phyloP scores from a whole-genome alignment of 2,329 filamentous ascomycete species.

The Epichloe elymi region DNA sequence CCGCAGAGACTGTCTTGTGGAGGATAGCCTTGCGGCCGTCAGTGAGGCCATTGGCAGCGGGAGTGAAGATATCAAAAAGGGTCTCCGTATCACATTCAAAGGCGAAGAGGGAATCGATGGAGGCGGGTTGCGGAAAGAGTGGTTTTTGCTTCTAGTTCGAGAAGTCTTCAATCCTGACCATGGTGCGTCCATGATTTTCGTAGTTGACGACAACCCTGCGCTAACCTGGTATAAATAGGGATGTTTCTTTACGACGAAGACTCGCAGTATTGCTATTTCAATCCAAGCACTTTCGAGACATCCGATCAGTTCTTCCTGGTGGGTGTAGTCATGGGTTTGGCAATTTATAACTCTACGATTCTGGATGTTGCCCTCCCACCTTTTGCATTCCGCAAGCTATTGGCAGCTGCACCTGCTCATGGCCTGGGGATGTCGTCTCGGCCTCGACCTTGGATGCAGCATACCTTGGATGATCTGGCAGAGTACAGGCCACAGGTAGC shows the following conservation, averaged over 20 bases:
- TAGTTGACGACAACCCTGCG: neutral
- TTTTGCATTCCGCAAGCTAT: constrained; percentile 78
- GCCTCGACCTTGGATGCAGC: constrained; percentile 50
- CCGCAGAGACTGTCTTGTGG: constrained; percentile 72
- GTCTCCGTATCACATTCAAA: constrained; percentile 68
- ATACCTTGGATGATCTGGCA: constrained; percentile 68
- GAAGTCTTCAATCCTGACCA: constrained; percentile 88
- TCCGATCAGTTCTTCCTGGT: constrained; percentile 88
- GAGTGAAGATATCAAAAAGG: constrained; percentile 81
- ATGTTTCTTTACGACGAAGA: constrained; percentile 89
- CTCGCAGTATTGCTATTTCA: constrained; percentile 86
- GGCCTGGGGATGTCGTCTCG: constrained; percentile 40
- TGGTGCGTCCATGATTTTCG: constrained; percentile 40
- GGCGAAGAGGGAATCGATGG: constrained; percentile 89
- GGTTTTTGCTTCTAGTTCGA: constrained; percentile 77
- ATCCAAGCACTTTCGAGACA: constrained; percentile 77
- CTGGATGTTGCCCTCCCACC: constrained; percentile 78
- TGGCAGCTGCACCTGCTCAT: constrained; percentile 59
- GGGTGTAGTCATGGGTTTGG: constrained; percentile 73
- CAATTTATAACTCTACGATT: constrained; percentile 92
- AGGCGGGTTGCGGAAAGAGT: constrained; percentile 82
- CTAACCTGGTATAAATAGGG: constrained; percentile 36
- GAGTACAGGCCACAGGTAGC: constrained; percentile 70
- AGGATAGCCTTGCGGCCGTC: constrained; percentile 74
- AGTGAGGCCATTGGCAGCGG: constrained; percentile 73